Percentiles rank a stretch among this genome's conserved stretches.
phyloP scores from a whole-genome alignment of 2,329 filamentous ascomycete genomes.

The Metarhizium brunneum region DNA sequence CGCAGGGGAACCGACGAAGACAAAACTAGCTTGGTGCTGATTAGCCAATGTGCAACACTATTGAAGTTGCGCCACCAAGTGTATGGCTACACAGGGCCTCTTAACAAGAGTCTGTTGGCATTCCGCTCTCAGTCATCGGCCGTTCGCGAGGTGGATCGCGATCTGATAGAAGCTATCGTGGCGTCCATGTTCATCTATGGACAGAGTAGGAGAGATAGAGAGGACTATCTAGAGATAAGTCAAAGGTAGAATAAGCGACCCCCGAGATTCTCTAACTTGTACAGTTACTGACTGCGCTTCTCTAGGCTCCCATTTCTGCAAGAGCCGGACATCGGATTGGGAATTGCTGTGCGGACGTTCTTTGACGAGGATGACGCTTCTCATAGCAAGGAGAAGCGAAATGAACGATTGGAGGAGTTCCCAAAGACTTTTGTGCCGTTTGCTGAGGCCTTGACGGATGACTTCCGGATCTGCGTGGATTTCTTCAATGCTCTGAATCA shows the following conservation, averaged over 20 bases:
- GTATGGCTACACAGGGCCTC: conserved; percentile 87
- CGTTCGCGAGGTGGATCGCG: conserved; percentile 69
- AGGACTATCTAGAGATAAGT: conserved; percentile 59
- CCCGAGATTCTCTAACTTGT: neutral
- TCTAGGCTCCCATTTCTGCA: conserved; percentile 55
- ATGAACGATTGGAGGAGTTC: conserved; percentile 39
- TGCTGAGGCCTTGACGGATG: conserved; percentile 48
- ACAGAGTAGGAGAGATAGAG: conserved; percentile 62
- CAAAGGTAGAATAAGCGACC: conserved; percentile 43
- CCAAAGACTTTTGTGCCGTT: conserved; percentile 46
- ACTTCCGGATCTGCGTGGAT: conserved; percentile 46
- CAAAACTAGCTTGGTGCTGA: conserved; percentile 66
- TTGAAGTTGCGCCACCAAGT: conserved; percentile 72
- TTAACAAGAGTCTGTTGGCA: conserved; percentile 80
- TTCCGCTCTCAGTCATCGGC: conserved; percentile 78
- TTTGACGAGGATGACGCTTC: conserved; percentile 59
- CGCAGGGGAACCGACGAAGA: conserved; percentile 58
- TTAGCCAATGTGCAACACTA: conserved; percentile 79
- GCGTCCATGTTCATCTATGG: conserved; percentile 73
- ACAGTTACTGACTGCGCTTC: conserved; percentile 5
- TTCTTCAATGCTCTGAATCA: conserved; percentile 50
- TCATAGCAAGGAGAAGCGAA: conserved; percentile 40
- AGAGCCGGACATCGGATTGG: conserved; percentile 66
- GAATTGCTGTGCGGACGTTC: conserved; percentile 72
- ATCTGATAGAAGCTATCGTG: conserved; percentile 74